A percentile compares a stretch with the other conserved stretches of the same genome.
These are phyloP conservation scores for Aspergillus egyptiacus DNA, from an alignment of 495 filamentous ascomycete species.

Conservation along the genomic window DNA sequence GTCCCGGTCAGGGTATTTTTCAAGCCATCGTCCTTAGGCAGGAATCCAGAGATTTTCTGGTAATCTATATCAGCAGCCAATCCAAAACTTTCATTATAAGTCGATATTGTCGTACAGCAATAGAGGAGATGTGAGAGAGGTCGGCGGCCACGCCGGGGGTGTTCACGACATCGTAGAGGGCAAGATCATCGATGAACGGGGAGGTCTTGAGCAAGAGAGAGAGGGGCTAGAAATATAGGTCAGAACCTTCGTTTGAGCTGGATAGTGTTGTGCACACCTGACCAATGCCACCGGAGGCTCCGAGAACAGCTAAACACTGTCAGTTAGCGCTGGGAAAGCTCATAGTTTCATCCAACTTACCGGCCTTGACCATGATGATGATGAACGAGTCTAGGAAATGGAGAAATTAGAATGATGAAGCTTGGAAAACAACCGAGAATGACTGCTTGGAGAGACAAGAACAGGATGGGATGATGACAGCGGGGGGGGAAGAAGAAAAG, in stretches of 20 bases:
- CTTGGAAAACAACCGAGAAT: neutral
- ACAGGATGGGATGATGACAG: constrained; percentile 8
- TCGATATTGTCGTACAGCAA: constrained; percentile 61
- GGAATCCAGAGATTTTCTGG: constrained; percentile 85
- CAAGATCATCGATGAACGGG: constrained; percentile 80
- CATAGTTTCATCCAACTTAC: constrained; percentile 41
- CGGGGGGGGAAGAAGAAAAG: constrained; percentile 18
- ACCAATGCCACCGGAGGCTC: constrained; percentile 96
- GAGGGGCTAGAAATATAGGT: constrained; percentile 58
- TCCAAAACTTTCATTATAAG: neutral
- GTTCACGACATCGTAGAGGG: constrained; percentile 98
- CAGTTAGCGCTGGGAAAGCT: neutral
- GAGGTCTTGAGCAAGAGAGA: constrained; percentile 89
- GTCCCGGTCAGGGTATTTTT: constrained; percentile 82
- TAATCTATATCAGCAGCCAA: constrained; percentile 5
- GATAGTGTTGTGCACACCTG: constrained; percentile 52
- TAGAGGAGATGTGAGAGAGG: constrained; percentile 92
- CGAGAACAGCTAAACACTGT: constrained; percentile 68
- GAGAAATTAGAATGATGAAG: neutral
- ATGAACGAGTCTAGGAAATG: neutral
- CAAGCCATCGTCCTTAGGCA: constrained; percentile 84
- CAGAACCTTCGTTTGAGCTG: constrained; percentile 3
- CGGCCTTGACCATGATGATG: constrained; percentile 81
- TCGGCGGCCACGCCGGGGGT: constrained; percentile 93
- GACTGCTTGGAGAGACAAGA: constrained; percentile 5